phyloP scores from a whole-genome alignment of 495 filamentous ascomycete species.

The Neurospora intermedia region DNA sequence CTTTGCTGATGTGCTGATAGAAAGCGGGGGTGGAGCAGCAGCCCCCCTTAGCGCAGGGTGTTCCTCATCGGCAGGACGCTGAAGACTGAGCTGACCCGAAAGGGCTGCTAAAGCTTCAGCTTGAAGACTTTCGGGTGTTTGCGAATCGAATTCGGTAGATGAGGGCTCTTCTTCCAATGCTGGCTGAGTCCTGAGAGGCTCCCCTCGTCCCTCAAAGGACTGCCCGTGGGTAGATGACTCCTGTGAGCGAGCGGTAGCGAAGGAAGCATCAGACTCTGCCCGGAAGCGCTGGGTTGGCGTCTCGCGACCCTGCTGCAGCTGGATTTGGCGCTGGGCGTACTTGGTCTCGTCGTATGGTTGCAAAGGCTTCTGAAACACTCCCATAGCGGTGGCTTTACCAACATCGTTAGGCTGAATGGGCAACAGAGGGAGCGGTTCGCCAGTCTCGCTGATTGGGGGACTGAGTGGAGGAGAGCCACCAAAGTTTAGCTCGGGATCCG shows the following conservation, averaged over 20 bases:
- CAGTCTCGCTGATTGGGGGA: conserved; percentile 60
- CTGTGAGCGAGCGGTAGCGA: conserved; percentile 17
- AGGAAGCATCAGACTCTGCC: conserved; percentile 22
- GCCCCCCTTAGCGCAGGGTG: conserved; percentile 36
- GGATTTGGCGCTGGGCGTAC: conserved; percentile 70
- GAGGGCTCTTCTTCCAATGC: conserved; percentile 28
- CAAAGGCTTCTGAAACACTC: conserved; percentile 69
- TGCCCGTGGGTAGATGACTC: conserved; percentile 22
- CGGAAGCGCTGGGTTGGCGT: conserved; percentile 29
- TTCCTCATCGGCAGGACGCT: conserved; percentile 33
- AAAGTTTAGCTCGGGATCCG: conserved; percentile 33
- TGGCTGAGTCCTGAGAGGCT: conserved; percentile 7
- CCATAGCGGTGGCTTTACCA: conserved; percentile 78
- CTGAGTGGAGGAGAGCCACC: conserved; percentile 55
- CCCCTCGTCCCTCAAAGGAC: conserved; percentile 8
- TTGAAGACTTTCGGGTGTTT: conserved; percentile 9
- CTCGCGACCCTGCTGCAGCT: conserved; percentile 60
- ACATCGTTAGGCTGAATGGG: conserved; percentile 65
- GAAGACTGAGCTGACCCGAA: conserved; percentile 16
- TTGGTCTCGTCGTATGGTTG: conserved; percentile 73
- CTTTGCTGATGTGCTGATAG: conserved; percentile 14
- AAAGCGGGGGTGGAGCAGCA: conserved; percentile 25
- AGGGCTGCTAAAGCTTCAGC: conserved; percentile 5
- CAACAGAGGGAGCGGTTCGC: conserved; percentile 41
- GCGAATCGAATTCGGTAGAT: conserved; percentile 27